Evolutionary conservation across 768 basidiomycete genomes (phyloP).

Genomic region (Leucocoprinus sp.): DNA sequence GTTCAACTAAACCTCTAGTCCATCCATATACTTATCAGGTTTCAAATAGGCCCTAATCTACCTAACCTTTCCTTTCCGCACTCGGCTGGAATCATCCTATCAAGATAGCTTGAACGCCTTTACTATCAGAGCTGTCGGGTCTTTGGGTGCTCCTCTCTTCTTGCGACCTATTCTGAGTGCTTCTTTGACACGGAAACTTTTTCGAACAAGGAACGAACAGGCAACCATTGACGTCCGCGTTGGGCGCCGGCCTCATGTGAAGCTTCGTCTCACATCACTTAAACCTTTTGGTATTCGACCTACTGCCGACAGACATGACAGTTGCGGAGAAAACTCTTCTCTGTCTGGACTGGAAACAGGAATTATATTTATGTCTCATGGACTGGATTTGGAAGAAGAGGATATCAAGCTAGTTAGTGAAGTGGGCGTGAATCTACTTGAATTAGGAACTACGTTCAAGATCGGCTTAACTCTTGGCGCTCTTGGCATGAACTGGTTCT

Average conservation of each 20-base stretch:
- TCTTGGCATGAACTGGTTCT: conserved; percentile 24
- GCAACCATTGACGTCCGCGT: conserved; percentile 36
- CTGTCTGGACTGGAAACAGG: conserved; percentile 22
- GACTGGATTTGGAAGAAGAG: conserved; percentile 5
- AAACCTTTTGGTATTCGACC: conserved; percentile 44
- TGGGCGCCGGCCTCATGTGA: conserved; percentile 15
- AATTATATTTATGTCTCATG: conserved; percentile 28
- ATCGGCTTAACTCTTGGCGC: conserved; percentile 41
- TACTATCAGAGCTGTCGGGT: conserved; percentile 27
- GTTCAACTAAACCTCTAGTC: conserved; percentile 10
- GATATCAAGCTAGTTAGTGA: conserved; percentile 41
- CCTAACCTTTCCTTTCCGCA: conserved; percentile 31
- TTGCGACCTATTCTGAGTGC: conserved; percentile 31
- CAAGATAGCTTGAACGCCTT: conserved; percentile 39
- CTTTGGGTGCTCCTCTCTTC: conserved; percentile 23
- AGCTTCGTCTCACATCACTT: conserved; percentile 35
- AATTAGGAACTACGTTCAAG: conserved; percentile 48
- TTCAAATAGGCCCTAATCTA: conserved; percentile 28
- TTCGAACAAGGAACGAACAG: conserved; percentile 32
- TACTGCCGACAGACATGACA: conserved; percentile 34
- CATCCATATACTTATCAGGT: conserved; percentile 4
- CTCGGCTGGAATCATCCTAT: conserved; percentile 39
- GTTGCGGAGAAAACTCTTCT: conserved; percentile 31
- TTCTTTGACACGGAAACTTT: conserved; percentile 43
- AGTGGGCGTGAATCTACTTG: conserved; percentile 41